Percentiles rank a stretch among this genome's conserved stretches.
Conservation (phyloP, 2,329 filamentous ascomycete genomes). For the Xylaria sp. region DNA sequence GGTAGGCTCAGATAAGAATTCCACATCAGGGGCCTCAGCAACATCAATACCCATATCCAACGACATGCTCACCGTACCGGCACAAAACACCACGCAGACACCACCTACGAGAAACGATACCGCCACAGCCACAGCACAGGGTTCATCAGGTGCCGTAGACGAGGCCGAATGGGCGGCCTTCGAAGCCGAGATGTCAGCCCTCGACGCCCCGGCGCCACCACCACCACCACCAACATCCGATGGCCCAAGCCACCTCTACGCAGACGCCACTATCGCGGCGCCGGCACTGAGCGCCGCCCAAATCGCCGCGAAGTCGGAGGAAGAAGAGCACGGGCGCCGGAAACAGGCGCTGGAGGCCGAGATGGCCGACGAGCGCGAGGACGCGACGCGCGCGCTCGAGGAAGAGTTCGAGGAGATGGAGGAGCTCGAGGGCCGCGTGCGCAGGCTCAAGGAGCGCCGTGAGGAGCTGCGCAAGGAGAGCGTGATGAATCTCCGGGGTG, state of each 20-base stretch:
- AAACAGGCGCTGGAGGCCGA: slow-evolving; percentile 66
- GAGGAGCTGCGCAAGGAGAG: slow-evolving; percentile 68
- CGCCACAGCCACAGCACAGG: slow-evolving; percentile 7
- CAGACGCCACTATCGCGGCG: slow-evolving; percentile 73
- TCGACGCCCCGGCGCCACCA: slow-evolving; percentile 40
- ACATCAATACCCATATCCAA: slow-evolving; percentile 43
- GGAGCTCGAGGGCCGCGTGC: slow-evolving; percentile 77
- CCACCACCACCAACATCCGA: background rate
- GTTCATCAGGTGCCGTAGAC: slow-evolving; percentile 57
- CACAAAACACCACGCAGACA: slow-evolving; percentile 5
- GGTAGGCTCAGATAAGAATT: slow-evolving; percentile 43
- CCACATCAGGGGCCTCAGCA: slow-evolving; percentile 24
- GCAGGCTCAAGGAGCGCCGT: slow-evolving; percentile 74
- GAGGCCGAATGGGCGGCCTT: slow-evolving; percentile 90
- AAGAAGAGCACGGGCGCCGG: slow-evolving; percentile 62
- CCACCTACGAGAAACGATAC: slow-evolving; percentile 14
- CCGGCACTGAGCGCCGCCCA: slow-evolving; percentile 74
- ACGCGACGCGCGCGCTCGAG: slow-evolving; percentile 77
- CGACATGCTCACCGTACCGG: slow-evolving; percentile 37
- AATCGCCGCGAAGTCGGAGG: slow-evolving; percentile 64
- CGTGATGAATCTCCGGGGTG: slow-evolving; percentile 44
- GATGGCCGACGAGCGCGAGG: slow-evolving; percentile 76
- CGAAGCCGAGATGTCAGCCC: slow-evolving; percentile 78
- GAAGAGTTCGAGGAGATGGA: slow-evolving; percentile 88
- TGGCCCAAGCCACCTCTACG: slow-evolving; percentile 45